phyloP scores from a whole-genome alignment of 805 yeast species.

The Wickerhamiella siamensis region DNA sequence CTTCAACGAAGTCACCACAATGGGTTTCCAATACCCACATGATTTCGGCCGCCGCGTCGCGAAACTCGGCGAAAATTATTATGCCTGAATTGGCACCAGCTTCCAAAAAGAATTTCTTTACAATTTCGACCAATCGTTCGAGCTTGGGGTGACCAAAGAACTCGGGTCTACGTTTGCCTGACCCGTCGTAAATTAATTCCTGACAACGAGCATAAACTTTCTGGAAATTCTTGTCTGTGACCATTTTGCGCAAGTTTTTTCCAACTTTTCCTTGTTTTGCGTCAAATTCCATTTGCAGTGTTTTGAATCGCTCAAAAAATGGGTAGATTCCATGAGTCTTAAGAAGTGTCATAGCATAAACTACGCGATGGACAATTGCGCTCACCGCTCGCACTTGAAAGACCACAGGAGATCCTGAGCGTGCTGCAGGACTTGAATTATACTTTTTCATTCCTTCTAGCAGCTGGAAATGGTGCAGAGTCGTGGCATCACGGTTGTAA shows the following conservation, averaged over 20 bases:
- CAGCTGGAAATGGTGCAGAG: constrained; percentile 25
- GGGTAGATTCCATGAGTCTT: constrained; percentile 72
- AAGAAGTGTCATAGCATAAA: constrained; percentile 37
- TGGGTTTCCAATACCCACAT: constrained; percentile 38
- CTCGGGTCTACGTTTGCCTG: constrained; percentile 11
- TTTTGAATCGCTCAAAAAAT: constrained; percentile 51
- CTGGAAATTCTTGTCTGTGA: constrained; percentile 36
- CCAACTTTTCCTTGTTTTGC: constrained; percentile 27
- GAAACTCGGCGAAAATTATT: constrained; percentile 73
- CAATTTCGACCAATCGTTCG: constrained; percentile 40
- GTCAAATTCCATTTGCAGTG: constrained; percentile 27
- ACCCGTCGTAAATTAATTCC: constrained; percentile 21
- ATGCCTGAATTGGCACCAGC: constrained; percentile 39
- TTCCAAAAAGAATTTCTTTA: constrained; percentile 38
- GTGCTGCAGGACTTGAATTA: constrained; percentile 15
- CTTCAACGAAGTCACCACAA: constrained; percentile 30
- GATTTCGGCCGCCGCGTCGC: constrained; percentile 85
- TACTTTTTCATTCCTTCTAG: constrained; percentile 48
- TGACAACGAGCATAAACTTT: constrained; percentile 34
- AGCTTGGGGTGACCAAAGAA: constrained; percentile 62
- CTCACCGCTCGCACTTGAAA: constrained; percentile 25
- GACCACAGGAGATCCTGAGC: constrained; percentile 7
- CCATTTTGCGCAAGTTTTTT: constrained; percentile 55
- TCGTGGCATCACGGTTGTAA: constrained; percentile 49
- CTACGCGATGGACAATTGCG: constrained; percentile 52